Evolutionary conservation across 2,329 filamentous ascomycete species (phyloP), one percentile per base, ranked within the genome.

Genomic region (Raffaelea albimanens): DNA sequence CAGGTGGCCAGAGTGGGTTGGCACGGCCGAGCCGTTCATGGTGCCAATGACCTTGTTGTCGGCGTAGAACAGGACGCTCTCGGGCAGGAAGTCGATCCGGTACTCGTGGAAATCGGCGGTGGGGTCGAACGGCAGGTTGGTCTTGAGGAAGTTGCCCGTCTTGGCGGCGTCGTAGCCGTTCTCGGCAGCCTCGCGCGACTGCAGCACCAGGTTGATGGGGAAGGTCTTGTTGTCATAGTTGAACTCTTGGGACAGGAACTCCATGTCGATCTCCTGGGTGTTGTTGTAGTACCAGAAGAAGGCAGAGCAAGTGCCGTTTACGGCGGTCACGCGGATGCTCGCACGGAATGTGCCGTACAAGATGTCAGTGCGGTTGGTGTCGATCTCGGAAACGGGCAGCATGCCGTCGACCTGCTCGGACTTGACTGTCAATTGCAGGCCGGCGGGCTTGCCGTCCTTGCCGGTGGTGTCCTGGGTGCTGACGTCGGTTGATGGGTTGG

Each of bases 221-320:
- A 73, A 82, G 29, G 69, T 69, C 22, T 66, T 61, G 46, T 72
- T 71, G 43, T 59, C 57, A 2, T 59, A 54, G 50, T 76, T 69
- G 59, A 82, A 85, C 52, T 87, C 72, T 20, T 69, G 69, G 2
- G 84, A 86, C 2, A 90, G 72, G 58, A 89, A 86, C 55, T 91
- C 86, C 65, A 90, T 80, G 60, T 90, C 85, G 56, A 90, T 87
- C 58, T 90, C 85, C 58, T 86, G 81, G 1, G 82, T 84, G 62
- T 90, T 80, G 61, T 88, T 87, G 65, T 78, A 79, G 62, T 87
- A 89, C 83, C 84, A 91, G 64, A 89, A 90, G 65, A 90, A 89
- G 7, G 85, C 85, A 25, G 77, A 80, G 60, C 85, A 90, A 1
- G 86, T 90, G 22, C 85, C 85, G 1, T 69, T 64, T 7, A 75